Evolutionary conservation across 345 rosid genomes (phyloP).

Genomic region (Psidium guajava): DNA sequence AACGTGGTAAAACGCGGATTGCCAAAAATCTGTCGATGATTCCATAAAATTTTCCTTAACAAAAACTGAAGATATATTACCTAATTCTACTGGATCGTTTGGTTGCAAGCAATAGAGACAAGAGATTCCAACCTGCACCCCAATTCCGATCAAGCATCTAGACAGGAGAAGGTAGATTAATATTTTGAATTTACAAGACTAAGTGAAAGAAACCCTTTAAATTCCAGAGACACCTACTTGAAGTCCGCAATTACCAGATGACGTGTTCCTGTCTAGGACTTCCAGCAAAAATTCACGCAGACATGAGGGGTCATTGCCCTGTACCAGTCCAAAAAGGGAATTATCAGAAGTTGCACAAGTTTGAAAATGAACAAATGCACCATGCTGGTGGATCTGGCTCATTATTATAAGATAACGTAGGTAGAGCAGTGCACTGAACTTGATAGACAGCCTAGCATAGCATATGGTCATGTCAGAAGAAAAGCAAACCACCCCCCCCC

Average conservation of each 20-base stretch:
- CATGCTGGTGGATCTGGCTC: neutral
- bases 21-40: neutral
- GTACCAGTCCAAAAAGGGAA: neutral
- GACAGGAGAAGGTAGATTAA: slow-evolving; percentile 1
- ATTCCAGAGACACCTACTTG: slow-evolving; percentile 35
- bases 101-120: slow-evolving; percentile 68
- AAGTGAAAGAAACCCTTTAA: neutral
- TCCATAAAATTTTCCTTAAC: neutral
- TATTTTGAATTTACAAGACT: neutral
- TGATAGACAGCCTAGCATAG: neutral
- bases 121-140: slow-evolving; percentile 97
- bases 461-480: neutral
- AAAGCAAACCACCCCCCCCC: neutral
- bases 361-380: neutral
- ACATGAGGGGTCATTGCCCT: slow-evolving; percentile 93
- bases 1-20: neutral
- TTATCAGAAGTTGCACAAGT: neutral
- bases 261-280: slow-evolving; percentile 43
- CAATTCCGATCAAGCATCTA: slow-evolving; percentile 95
- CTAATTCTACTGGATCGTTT: slow-evolving; percentile 73
- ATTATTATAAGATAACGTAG: neutral
- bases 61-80: slow-evolving; percentile 15
- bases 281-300: slow-evolving; percentile 77
- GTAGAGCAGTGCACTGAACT: neutral
- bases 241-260: slow-evolving; percentile 66